A percentile compares a stretch with the other conserved stretches of the same genome.
Evolutionary conservation across 306 rosid genomes (phyloP).

Genomic region (Malus domestica): DNA sequence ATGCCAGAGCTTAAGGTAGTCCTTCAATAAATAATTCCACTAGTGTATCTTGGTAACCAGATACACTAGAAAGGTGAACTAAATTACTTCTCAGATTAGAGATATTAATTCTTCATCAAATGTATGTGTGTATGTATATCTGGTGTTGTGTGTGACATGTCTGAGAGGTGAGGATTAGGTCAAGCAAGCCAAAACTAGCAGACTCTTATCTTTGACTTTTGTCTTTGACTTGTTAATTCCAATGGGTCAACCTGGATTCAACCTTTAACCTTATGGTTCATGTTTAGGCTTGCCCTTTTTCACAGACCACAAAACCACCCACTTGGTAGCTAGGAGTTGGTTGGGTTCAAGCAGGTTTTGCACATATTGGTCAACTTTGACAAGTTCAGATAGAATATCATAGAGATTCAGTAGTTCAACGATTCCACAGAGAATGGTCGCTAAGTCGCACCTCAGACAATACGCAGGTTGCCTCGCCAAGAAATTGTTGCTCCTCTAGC

Average conservation of each 20-base stretch:
- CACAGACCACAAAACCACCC: neutral
- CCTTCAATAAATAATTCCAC: neutral
- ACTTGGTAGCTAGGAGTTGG: neutral
- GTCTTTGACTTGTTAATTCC: neutral
- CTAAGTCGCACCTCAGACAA: slow-evolving; percentile 70
- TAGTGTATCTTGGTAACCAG: slow-evolving; percentile 9
- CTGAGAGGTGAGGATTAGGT: neutral
- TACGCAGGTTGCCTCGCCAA: slow-evolving; percentile 86
- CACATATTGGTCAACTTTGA: neutral
- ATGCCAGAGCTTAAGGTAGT: slow-evolving; percentile 16
- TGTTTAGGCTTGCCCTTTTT: neutral
- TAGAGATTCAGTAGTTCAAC: neutral
- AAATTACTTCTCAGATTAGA: neutral
- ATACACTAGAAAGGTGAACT: neutral
- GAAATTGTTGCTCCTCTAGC: slow-evolving; percentile 94
- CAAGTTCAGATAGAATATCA: neutral
- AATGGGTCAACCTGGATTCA: neutral
- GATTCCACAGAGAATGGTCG: neutral
- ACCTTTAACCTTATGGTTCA: neutral
- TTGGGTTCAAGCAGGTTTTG: neutral
- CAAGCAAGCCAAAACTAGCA: neutral
- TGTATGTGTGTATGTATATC: neutral
- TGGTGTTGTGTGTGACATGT: neutral
- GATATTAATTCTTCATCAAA: neutral
- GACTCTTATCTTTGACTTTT: neutral